These are phyloP conservation scores for Talaromyces thailandensis DNA, from an alignment of 495 filamentous ascomycete genomes.

Conservation along the genomic window DNA sequence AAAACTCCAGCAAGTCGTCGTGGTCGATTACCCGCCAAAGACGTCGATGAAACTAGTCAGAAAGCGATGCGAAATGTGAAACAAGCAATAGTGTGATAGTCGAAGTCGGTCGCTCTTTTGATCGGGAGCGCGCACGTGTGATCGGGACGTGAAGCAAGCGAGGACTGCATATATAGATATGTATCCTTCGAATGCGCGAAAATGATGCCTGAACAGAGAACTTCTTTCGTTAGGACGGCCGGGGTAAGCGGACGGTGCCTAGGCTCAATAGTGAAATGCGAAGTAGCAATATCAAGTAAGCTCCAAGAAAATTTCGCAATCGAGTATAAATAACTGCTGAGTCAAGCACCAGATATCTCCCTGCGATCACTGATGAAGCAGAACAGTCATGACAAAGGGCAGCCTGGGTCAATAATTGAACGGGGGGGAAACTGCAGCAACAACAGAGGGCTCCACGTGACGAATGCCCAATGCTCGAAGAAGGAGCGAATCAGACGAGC, in stretches of 20 bases:
- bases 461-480: constrained; percentile 4
- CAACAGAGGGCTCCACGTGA: constrained; percentile 1
- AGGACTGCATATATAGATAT: neutral
- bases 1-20: neutral
- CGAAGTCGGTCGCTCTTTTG: neutral
- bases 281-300: neutral
- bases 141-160: neutral
- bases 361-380: neutral
- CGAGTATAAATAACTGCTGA: neutral
- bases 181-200: neutral
- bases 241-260: neutral
- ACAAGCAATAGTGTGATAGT: neutral
- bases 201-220: neutral
- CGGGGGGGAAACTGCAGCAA: neutral
- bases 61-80: constrained; percentile 1
- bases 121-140: neutral
- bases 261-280: neutral
- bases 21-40: neutral
- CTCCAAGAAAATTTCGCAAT: neutral
- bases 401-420: neutral
- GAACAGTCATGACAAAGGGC: neutral
- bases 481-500: neutral
- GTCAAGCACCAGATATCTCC: neutral
- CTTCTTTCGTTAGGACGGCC: neutral
- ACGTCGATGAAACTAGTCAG: neutral